phyloP scores from a whole-genome alignment of 2,329 filamentous ascomycete species.

The Zarea fungicola region DNA sequence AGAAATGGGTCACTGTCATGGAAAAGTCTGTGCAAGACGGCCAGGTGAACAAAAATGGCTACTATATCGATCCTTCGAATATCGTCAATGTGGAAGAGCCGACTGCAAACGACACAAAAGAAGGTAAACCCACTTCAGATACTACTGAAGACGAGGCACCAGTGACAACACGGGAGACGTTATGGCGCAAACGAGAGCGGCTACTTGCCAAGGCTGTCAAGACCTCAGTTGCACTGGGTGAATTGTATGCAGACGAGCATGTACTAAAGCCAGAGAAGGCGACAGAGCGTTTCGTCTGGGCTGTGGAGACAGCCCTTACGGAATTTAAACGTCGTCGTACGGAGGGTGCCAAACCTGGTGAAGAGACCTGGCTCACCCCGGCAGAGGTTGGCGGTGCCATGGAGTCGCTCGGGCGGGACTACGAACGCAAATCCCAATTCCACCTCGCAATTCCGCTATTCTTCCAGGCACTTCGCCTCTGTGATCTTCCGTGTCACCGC shows the following conservation, averaged over 20 bases:
- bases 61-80: slow-evolving; percentile 20
- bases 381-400: slow-evolving; percentile 69
- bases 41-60: slow-evolving; percentile 37
- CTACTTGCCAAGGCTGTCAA: slow-evolving; percentile 69
- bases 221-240: slow-evolving; percentile 77
- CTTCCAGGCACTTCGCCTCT: slow-evolving; percentile 73
- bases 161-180: slow-evolving; percentile 35
- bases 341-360: slow-evolving; percentile 64
- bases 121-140: background rate
- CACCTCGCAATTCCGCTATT: slow-evolving; percentile 82
- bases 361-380: slow-evolving; percentile 64
- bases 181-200: slow-evolving; percentile 56
- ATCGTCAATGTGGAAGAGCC: slow-evolving; percentile 1
- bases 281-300: slow-evolving; percentile 69
- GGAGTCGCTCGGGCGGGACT: slow-evolving; percentile 71
- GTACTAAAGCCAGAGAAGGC: slow-evolving; percentile 69
- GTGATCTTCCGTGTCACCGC: slow-evolving; percentile 64
- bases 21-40: slow-evolving; percentile 46
- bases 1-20: slow-evolving; percentile 52
- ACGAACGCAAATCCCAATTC: slow-evolving; percentile 67
- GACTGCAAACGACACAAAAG: background rate
- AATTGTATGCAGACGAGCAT: slow-evolving; percentile 73
- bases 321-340: slow-evolving; percentile 65
- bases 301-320: slow-evolving; percentile 71
- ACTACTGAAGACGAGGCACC: slow-evolving; percentile 12